phyloP scores from a whole-genome alignment of 805 yeast species.

The Cyberlindnera euphorbiae region DNA sequence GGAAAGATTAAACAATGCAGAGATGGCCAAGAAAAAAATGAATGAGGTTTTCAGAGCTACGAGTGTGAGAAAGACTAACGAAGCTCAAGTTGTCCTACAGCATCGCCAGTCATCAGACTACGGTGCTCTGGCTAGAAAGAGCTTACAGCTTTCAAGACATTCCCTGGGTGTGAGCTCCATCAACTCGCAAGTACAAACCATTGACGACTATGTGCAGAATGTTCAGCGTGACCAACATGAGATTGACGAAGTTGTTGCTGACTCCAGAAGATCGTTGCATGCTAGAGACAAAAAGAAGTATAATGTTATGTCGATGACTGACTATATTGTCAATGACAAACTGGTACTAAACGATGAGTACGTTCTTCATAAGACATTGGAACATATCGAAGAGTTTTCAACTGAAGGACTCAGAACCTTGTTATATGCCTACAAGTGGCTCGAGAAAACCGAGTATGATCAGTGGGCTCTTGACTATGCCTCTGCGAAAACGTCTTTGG shows the following conservation, averaged over 20 bases:
- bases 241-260: conserved; percentile 45
- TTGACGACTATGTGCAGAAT: conserved; percentile 44
- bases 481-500: conserved; percentile 72
- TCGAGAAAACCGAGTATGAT: conserved; percentile 53
- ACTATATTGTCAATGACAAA: conserved; percentile 48
- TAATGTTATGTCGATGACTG: conserved; percentile 22
- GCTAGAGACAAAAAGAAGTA: conserved; percentile 55
- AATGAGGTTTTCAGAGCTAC: conserved; percentile 56
- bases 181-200: conserved; percentile 32
- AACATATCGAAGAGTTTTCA: conserved; percentile 90
- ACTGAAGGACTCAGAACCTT: conserved; percentile 93
- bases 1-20: conserved; percentile 58
- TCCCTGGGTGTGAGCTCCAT: conserved; percentile 25
- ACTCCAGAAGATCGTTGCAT: conserved; percentile 55
- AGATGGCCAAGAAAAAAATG: conserved; percentile 58
- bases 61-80: conserved; percentile 61
- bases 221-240: conserved; percentile 45
- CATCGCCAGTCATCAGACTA: conserved; percentile 45
- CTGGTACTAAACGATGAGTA: conserved; percentile 68
- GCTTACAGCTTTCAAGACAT: conserved; percentile 29
- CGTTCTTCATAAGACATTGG: conserved; percentile 75
- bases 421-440: conserved; percentile 74
- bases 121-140: conserved; percentile 27
- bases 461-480: conserved; percentile 65
- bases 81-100: conserved; percentile 70